A percentile compares a stretch with the other conserved stretches of the same genome.
phyloP scores from a whole-genome alignment of 2,329 filamentous ascomycete genomes.

The Emergomyces africanus region DNA sequence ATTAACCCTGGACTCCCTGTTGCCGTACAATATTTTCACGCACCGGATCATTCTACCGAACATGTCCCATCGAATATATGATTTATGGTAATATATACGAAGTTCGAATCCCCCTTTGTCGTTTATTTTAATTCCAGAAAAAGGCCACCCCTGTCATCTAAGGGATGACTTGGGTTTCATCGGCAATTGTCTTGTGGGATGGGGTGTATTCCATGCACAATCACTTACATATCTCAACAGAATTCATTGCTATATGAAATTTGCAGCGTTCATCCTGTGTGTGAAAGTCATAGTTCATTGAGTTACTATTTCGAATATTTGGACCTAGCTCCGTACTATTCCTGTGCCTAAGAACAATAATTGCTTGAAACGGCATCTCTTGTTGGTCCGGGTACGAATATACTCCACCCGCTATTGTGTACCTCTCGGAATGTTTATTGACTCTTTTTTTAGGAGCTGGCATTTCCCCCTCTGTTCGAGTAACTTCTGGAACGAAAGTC shows the following conservation, averaged over 20 bases:
- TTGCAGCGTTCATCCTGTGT: neutral
- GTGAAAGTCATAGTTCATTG: neutral
- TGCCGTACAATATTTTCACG: neutral
- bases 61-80: neutral
- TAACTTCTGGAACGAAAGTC: neutral
- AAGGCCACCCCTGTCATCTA: neutral
- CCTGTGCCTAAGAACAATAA: too few relatives aligned
- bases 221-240: neutral
- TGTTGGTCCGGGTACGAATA: neutral
- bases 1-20: neutral
- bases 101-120: neutral
- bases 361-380: neutral
- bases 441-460: neutral
- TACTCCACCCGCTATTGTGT: neutral
- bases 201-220: neutral
- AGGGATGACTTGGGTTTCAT: neutral
- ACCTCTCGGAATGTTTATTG: neutral
- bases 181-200: neutral
- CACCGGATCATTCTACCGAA: neutral
- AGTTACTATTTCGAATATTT: neutral
- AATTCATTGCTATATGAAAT: neutral
- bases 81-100: neutral
- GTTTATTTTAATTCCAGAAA: neutral
- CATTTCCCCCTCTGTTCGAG: neutral
- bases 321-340: neutral